phyloP scores from a whole-genome alignment of 2,329 filamentous ascomycete species.

The Pyricularia grisea region DNA sequence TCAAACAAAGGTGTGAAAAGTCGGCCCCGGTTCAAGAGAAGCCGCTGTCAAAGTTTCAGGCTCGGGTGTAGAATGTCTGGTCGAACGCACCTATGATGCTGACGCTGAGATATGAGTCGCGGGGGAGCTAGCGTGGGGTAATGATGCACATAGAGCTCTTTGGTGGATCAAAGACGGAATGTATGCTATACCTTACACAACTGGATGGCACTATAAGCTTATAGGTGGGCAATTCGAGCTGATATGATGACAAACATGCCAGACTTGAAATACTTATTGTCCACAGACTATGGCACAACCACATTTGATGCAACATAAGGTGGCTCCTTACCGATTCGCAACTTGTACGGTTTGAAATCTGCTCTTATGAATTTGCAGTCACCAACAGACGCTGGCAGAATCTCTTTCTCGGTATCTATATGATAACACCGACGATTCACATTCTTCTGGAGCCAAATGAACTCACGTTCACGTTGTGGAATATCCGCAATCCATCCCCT shows the following conservation, averaged over 20 bases:
- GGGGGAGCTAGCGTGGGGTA: neutral
- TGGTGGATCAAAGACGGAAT: neutral
- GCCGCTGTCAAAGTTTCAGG: neutral
- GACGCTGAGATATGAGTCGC: neutral
- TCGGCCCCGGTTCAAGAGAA: neutral
- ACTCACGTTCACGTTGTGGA: no score
- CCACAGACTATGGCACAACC: no score
- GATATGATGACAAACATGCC: neutral
- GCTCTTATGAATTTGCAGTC: no score
- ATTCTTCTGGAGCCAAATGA: neutral
- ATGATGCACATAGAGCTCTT: neutral
- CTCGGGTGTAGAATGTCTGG: neutral
- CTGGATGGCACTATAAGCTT: neutral
- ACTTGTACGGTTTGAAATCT: no score
- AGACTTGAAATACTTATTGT: neutral
- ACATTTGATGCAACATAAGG: no score
- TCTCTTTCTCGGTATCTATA: no score
- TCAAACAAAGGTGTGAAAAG: neutral
- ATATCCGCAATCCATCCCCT: no score
- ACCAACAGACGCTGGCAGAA: neutral
- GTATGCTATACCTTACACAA: neutral
- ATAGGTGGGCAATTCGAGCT: neutral
- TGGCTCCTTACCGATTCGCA: no score
- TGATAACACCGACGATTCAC: neutral
- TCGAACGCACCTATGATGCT: neutral